Base-by-base conservation (phyloP, 768 basidiomycete genomes). In the Zangia roseola region DNA sequence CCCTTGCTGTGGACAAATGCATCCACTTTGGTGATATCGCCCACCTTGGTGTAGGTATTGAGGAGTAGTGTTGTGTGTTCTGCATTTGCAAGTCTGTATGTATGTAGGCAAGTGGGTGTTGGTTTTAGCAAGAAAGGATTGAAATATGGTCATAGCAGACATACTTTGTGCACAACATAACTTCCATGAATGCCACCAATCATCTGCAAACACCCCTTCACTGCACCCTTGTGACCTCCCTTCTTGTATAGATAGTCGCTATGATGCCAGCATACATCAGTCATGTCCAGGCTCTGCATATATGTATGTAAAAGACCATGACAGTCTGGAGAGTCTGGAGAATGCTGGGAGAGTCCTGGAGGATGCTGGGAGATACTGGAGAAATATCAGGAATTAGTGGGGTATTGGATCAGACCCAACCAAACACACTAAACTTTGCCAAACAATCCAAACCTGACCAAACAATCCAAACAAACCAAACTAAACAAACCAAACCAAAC, bases 21-120 rank as follows among this genome's bases (percentile, higher is more conserved):
- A 58, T 97, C 92, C 2, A 98, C 79, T 12, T 93, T 84, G 2
- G 82, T 67, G 14, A 93, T 84, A 59, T 99, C 97, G 52, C 93
- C 91, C 19, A 97, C 85, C 64, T 98, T 98, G 43, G 97, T 97
- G 69, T 97, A 98, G 6, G 94, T 94, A 64, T 98, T 98, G 21
- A 99, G 81, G 4, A 99, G 79, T 8, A 99, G 83, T 0, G 97
- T 98, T 0, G 97, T 99, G 61, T 97, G 95, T 59, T 98, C 94
- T 0, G 92, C 83, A 60, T 95, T 98, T 23, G 97, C 95, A 6
- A 95, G 82, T 0, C 90, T 88, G 1, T 86, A 76, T 2, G 89
- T 78, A 63, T 99, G 97, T 0, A 34, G 43, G 40, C 59, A 12
- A 63, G 40, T 34, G 40, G 36, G 35, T 49, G 40, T 35, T 21